These are phyloP conservation scores for Wickerhamiella parazyma DNA, from an alignment of 805 yeast genomes.

Conservation along the genomic window DNA sequence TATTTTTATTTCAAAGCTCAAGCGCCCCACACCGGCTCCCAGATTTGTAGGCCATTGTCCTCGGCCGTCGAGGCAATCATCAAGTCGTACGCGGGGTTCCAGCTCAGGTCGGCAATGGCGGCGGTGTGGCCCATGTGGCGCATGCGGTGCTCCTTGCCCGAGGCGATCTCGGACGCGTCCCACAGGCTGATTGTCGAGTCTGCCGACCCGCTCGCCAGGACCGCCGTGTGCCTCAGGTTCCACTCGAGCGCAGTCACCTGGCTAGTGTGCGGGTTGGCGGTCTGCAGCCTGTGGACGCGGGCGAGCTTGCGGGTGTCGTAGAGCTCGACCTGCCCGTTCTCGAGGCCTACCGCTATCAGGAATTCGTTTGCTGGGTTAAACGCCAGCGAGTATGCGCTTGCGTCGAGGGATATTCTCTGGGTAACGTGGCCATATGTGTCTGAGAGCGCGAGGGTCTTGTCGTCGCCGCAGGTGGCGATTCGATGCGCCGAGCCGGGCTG, in stretches of 20 bases:
- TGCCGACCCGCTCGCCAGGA: constrained; percentile 55
- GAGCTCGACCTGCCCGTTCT: constrained; percentile 38
- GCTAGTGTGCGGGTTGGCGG: constrained; percentile 33
- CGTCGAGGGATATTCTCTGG: not conserved
- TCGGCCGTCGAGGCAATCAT: constrained; percentile 65
- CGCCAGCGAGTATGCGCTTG: constrained; percentile 29
- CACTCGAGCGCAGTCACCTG: constrained; percentile 56
- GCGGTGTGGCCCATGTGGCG: constrained; percentile 76
- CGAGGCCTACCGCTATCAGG: constrained; percentile 55
- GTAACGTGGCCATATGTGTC: not conserved
- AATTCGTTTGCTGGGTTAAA: constrained; percentile 45
- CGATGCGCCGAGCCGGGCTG: constrained; percentile 45
- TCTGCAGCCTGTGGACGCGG: constrained; percentile 23
- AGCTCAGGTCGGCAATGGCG: constrained; percentile 71
- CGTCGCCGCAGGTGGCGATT: constrained; percentile 58
- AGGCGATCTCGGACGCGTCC: constrained; percentile 15
- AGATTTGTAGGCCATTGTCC: constrained; percentile 77
- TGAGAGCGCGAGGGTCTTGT: constrained; percentile 17
- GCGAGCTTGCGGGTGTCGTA: constrained; percentile 49
- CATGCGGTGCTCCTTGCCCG: constrained; percentile 30
- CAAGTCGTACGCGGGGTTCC: constrained; percentile 66
- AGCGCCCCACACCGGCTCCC: constrained; percentile 42
- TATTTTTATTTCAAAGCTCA: not conserved
- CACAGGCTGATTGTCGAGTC: constrained; percentile 34
- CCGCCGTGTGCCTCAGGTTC: constrained; percentile 44